Evolutionary conservation across 2,329 filamentous ascomycete species (phyloP).

Genomic region (Microsporum audouinii): DNA sequence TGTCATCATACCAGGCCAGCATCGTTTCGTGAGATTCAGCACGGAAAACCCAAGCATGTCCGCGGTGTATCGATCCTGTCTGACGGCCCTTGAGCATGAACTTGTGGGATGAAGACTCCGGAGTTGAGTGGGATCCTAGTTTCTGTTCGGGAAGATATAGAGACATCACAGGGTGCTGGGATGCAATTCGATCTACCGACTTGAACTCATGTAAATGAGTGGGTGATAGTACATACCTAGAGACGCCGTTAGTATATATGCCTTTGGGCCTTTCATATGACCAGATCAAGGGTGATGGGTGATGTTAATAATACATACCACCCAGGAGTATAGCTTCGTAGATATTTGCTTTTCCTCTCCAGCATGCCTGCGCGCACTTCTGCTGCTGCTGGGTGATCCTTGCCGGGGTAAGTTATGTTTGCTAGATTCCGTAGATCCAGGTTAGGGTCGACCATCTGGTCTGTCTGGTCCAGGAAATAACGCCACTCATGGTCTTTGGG

Average conservation of each 20-base stretch:
- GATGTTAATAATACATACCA: conserved; percentile 50
- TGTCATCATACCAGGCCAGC: conserved; percentile 93
- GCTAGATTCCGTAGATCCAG: conserved; percentile 66
- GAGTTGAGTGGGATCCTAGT: conserved; percentile 77
- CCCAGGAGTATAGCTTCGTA: conserved; percentile 92
- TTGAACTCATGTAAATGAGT: conserved; percentile 99
- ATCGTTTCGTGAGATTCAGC: conserved; percentile 75
- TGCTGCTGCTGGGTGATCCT: conserved; percentile 67
- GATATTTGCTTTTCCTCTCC: conserved; percentile 95
- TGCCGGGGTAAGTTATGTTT: conserved; percentile 83
- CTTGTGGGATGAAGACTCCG: conserved; percentile 80
- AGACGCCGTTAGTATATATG: neutral
- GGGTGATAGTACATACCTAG: conserved; percentile 79
- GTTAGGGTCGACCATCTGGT: conserved; percentile 76
- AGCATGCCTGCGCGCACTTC: conserved; percentile 85
- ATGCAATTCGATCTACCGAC: conserved; percentile 76
- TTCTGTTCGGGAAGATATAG: conserved; percentile 91
- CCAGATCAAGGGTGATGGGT: neutral
- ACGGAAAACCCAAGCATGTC: conserved; percentile 57
- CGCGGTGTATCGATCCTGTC: conserved; percentile 80
- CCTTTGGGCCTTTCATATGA: neutral
- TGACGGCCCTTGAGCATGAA: conserved; percentile 96
- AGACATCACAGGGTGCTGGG: conserved; percentile 87
- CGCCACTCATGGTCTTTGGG: conserved; percentile 89
- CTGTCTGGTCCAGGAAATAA: conserved; percentile 65